Evolutionary conservation across 371 early-diverging fungal genomes (phyloP), one percentile per base, ranked within the genome.

Genomic region (Circinella minor): DNA sequence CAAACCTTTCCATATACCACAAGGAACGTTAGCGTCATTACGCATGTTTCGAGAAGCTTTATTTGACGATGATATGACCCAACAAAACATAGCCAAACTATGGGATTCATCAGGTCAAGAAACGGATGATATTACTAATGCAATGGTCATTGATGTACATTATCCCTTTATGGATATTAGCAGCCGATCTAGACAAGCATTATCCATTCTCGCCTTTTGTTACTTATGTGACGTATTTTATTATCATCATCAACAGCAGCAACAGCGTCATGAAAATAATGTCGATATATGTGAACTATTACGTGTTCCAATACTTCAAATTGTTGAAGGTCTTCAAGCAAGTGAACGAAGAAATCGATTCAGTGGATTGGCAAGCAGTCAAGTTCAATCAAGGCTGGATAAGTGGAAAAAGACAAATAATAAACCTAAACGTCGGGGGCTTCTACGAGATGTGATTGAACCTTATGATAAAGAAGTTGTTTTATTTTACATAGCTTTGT

Each of bases 291-390:
- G 54, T 18, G 70, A 73, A 18, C 18, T 64, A 13, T 43, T 73
- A 15, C 73, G 73, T 8, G 70, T 73, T 27, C 47, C 66, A 13
- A 36, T 69, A 36, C 65, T 73, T 14, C 73, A 73, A 63, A 69
- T 73, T 27, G 65, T 69, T 8, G 69, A 73, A 55, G 73, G 69
- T 6, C 54, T 73, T 10, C 55, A 63, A 9, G 69, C 66, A 13
- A 54, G 14, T 14, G 62, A 64, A 46, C 36, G 20, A 34, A 60
- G 66, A 17, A 63, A 61, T 20, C 48, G 54, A 34, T 73, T 73
- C 36, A 47, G 47, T 4, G 47, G 51, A 20, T 34, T 69, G 15
- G 63, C 55, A 7, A 37, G n/a, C 18, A 36, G 37, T 14, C 73
- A 73, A 39, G 37, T 36, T 4, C 65, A 66, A 36, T 55, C 55